Base-by-base conservation (phyloP, 371 early-diverging fungal genomes). In the Rhizopus delemar region DNA sequence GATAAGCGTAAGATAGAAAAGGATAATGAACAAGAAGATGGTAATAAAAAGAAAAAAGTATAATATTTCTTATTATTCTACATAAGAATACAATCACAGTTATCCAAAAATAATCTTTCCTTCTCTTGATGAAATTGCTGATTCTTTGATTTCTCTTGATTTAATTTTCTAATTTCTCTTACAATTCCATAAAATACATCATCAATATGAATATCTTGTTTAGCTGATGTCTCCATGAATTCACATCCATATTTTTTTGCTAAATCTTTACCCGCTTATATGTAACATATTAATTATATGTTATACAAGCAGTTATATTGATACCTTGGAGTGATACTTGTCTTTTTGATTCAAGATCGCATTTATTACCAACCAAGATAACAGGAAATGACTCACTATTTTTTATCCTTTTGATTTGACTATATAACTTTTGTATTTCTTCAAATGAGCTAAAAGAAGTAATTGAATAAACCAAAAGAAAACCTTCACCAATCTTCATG, bases 171-270 rank as follows among this genome's bases (percentile, higher is more conserved):
- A 51, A 97, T 93, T 60, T 91, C 91, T 36, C 92, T 86, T 9
- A 98, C 94, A 31, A 99, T 84, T 36, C 84, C 83, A 65, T 88
- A 91, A 80, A 95, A 99, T 8, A 93, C 86, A 54, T 95, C 94
- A 45, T 95, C 90, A 13, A 62, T 53, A 6, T 38, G 41, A 1
- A 57, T 52, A 33, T 53, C 48, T 53, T 88, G 84, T 70, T 92
- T 90, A 38, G 98, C 98, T 33, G 93, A 93, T 5, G 97, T 94
- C 79, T 98, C 98, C 34, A 93, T 81, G 74, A 95, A 92, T 38
- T 84, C 78, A 64, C 93, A 92, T 11, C 80, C 81, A 63, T 93
- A 92, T 33, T 71, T 65, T 62, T 84, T 78, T 11, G 98, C 96
- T 13, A 92, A 84, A 8, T 91, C 93, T 52, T 83, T 73, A 22